A percentile compares a stretch with the other conserved stretches of the same genome.
Conservation (phyloP, 192 early-diverging fungal genomes). For the Coemansia sp. region DNA sequence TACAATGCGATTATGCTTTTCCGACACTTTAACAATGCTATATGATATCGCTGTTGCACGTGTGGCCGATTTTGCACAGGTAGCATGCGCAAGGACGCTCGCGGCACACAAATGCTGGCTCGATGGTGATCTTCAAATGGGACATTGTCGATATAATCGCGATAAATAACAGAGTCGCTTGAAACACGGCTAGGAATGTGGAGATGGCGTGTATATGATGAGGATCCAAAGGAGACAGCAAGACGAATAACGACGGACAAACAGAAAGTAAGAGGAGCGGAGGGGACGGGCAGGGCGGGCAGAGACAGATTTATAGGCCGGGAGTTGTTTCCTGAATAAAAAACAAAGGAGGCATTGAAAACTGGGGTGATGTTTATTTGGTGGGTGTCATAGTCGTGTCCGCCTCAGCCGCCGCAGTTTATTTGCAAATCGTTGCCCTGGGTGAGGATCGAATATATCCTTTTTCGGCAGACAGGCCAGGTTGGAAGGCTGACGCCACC, state of each 20-base stretch:
- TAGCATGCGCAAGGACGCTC: slow-evolving; percentile 29
- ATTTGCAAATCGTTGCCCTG: neutral
- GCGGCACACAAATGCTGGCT: neutral
- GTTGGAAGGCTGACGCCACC: slow-evolving; percentile 1
- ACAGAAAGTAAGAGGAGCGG: no score
- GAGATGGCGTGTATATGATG: neutral
- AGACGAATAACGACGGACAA: no score
- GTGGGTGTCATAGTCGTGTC: neutral
- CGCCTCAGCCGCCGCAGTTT: neutral
- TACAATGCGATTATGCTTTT: no score
- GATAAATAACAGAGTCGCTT: neutral
- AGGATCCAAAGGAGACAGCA: neutral
- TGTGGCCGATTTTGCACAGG: slow-evolving; percentile 29
- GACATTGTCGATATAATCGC: neutral
- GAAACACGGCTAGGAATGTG: no score
- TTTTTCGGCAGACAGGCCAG: neutral
- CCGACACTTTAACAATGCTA: neutral
- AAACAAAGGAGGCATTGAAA: neutral
- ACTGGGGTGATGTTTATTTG: neutral
- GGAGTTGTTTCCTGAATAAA: no score
- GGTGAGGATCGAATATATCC: neutral
- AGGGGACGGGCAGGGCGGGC: no score
- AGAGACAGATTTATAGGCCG: neutral
- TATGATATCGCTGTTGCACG: slow-evolving; percentile 7
- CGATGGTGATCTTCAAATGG: neutral